These are phyloP conservation scores for Aspergillus incahuasiensis DNA, from an alignment of 495 filamentous ascomycete species.

Conservation along the genomic window DNA sequence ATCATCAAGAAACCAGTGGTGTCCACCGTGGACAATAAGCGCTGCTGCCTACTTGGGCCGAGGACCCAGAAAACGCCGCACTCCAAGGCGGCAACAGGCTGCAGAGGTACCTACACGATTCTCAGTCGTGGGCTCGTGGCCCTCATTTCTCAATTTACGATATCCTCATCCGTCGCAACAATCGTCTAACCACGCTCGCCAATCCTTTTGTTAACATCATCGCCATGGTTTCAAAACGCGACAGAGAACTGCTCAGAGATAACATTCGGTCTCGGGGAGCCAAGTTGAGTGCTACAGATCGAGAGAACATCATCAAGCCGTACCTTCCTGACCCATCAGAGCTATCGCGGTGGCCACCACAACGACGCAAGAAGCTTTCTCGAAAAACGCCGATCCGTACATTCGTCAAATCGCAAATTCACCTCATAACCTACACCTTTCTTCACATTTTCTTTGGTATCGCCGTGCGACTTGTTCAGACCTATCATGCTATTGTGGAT, in stretches of 20 bases:
- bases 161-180: neutral
- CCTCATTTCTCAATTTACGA: neutral
- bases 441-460: constrained; percentile 81
- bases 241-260: constrained; percentile 56
- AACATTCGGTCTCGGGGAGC: constrained; percentile 56
- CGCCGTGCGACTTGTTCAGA: constrained; percentile 73
- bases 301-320: constrained; percentile 66
- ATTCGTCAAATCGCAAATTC: constrained; percentile 61
- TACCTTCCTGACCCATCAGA: constrained; percentile 65
- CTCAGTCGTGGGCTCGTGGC: no score
- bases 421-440: constrained; percentile 63
- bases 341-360: constrained; percentile 19
- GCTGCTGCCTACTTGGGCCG: neutral
- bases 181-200: neutral
- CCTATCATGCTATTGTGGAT: constrained; percentile 71
- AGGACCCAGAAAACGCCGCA: neutral
- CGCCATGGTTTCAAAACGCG: constrained; percentile 51
- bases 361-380: constrained; percentile 27
- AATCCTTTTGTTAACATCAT: neutral
- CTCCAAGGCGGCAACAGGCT: neutral
- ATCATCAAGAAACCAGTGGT: no score
- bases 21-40: neutral
- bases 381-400: constrained; percentile 55
- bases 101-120: neutral
- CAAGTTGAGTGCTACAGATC: constrained; percentile 59